Evolutionary conservation across 2,329 filamentous ascomycete species (phyloP).

Genomic region (Pseudogymnoascus sp.): DNA sequence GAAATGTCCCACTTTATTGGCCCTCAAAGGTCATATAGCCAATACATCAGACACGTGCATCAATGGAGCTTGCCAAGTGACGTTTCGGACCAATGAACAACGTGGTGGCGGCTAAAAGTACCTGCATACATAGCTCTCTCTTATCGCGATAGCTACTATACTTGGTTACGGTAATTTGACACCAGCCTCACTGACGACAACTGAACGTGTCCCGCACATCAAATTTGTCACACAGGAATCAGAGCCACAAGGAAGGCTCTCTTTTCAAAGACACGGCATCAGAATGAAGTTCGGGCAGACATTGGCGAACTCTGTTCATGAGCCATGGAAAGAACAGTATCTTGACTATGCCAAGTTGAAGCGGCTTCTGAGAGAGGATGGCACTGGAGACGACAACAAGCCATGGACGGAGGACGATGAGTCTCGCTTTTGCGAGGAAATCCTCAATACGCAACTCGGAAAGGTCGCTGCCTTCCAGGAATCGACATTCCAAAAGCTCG

Average conservation of each 20-base stretch:
- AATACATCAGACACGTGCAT: slow-evolving; percentile 2
- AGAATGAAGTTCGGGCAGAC: slow-evolving; percentile 91
- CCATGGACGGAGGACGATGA: slow-evolving; percentile 93
- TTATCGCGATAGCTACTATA: neutral
- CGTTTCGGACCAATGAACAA: neutral
- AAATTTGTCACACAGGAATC: neutral
- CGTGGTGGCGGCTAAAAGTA: slow-evolving; percentile 4
- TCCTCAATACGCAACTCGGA: slow-evolving; percentile 89
- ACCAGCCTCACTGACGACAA: neutral
- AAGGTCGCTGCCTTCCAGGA: slow-evolving; percentile 89
- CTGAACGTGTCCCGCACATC: neutral
- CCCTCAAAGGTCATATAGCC: neutral
- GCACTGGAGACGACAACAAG: slow-evolving; percentile 42
- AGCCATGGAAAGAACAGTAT: slow-evolving; percentile 87
- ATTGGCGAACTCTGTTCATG: slow-evolving; percentile 68
- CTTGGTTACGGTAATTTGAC: neutral
- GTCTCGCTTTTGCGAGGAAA: slow-evolving; percentile 85
- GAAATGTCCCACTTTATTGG: neutral
- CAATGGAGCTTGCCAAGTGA: slow-evolving; percentile 1
- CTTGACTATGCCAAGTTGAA: slow-evolving; percentile 95
- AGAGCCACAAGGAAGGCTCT: neutral
- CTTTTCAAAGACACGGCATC: slow-evolving; percentile 8
- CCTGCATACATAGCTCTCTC: neutral
- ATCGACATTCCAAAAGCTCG: slow-evolving; percentile 56
- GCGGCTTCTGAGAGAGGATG: slow-evolving; percentile 72